Conservation (phyloP, 2,329 filamentous ascomycete genomes). For the Nectriaceae sp. region DNA sequence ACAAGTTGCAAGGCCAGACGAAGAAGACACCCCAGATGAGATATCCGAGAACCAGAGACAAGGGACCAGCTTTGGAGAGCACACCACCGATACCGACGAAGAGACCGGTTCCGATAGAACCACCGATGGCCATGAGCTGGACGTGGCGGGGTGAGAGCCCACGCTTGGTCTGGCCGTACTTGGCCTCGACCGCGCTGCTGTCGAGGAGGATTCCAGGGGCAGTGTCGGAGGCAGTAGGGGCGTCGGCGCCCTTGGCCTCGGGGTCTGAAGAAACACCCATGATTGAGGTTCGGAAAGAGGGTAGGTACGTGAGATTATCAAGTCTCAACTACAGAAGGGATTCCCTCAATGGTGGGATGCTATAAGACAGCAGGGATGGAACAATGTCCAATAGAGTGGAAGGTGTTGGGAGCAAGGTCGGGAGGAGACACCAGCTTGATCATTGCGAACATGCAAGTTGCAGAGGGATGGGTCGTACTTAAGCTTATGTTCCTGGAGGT, state of each 20-base stretch:
- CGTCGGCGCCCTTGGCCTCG: slow-evolving; percentile 27
- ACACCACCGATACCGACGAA: slow-evolving; percentile 48
- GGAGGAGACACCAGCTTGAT: slow-evolving; percentile 21
- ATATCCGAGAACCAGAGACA: slow-evolving; percentile 47
- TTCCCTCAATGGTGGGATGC: too few relatives aligned
- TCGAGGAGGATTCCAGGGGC: slow-evolving; percentile 28
- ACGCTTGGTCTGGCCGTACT: slow-evolving; percentile 36
- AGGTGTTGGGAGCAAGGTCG: slow-evolving; percentile 15
- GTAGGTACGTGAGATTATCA: neutral
- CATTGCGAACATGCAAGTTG: slow-evolving; percentile 11
- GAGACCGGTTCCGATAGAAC: too few relatives aligned
- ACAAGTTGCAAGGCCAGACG: slow-evolving; percentile 47
- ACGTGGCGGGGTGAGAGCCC: slow-evolving; percentile 44
- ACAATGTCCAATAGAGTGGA: too few relatives aligned
- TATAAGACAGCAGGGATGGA: too few relatives aligned
- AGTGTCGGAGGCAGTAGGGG: slow-evolving; percentile 27
- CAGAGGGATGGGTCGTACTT: slow-evolving; percentile 8
- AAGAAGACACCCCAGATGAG: slow-evolving; percentile 46
- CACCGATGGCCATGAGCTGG: slow-evolving; percentile 52
- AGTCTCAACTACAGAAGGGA: neutral
- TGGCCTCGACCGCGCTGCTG: slow-evolving; percentile 22
- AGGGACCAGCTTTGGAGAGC: slow-evolving; percentile 43
- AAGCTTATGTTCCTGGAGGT: neutral
- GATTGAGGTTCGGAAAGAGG: slow-evolving; percentile 7
- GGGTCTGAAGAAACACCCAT: slow-evolving; percentile 28